Base-by-base conservation (phyloP, 768 basidiomycete genomes). In the Sarcomyxa edulis region DNA sequence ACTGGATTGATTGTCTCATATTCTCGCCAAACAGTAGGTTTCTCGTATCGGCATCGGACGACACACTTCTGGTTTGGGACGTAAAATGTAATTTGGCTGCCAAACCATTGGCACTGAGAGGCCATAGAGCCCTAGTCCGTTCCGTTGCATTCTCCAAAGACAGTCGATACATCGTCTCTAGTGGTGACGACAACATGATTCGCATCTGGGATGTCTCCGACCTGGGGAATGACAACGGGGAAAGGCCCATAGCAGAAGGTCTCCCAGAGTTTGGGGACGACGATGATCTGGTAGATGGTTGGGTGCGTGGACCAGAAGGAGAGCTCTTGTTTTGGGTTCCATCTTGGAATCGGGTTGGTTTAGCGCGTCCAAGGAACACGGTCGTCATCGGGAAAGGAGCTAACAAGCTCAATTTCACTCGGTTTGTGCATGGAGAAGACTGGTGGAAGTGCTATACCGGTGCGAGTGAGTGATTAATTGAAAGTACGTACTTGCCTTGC, bases 141-240 rank as follows among this genome's bases (percentile, higher is more conserved):
- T 28, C 37, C 21, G 37, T 27, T 25, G 24, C 24, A 7, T 38
- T 38, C 16, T 38, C 37, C 11, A 6, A 14, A 28, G 37, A 38
- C 21, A 10, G 23, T 25, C 25, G 5, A 16, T 5, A 38, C 15
- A 26, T 38, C 20, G 21, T 29, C 9, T 38, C 37, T 14, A 25
- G 37, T 7, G 25, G 23, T 6, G 66, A 70, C 52, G 73, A 76
- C 59, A 66, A 71, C 48, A 72, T 70, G 9, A 55, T 76, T 14
- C 62, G 66, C 10, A 57, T 74, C n/a, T 39, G 37, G 37, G 25
- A 39, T 30, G 23, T 11, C n/a, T n/a, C 15, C 2, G 32, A 9
- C 10, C 2, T 19, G 32, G 32, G 32, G 23, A 48, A 23, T 22
- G 33, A 3, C 40, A 42, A 25, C 26, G 23, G 4, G 33, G 21